Evolutionary conservation across 75 land plant genomes (phyloP).

Genomic region (Sequoiadendron giganteum): DNA sequence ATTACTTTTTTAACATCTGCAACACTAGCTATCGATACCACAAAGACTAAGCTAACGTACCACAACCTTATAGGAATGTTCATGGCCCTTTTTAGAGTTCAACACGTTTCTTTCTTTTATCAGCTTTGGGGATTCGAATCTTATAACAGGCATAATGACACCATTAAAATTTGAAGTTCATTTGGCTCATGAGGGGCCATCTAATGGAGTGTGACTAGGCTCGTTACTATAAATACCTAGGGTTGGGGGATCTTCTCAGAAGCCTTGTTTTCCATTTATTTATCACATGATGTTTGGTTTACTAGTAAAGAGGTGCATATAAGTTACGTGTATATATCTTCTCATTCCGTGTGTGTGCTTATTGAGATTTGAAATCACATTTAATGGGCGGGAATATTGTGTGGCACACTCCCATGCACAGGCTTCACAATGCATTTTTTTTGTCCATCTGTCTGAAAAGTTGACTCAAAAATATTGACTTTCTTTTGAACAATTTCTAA

Average conservation of each 20-base stretch:
- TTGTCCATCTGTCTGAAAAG: too few relatives aligned
- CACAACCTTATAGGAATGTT: neutral
- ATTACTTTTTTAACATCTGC: too few relatives aligned
- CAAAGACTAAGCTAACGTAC: neutral
- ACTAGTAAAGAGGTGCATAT: neutral
- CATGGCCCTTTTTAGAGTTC: neutral
- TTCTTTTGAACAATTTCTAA: too few relatives aligned
- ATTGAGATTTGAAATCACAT: neutral
- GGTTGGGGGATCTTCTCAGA: neutral
- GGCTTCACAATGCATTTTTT: too few relatives aligned
- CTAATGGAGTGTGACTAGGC: neutral
- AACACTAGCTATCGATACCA: neutral
- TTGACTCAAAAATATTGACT: too few relatives aligned
- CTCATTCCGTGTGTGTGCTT: neutral
- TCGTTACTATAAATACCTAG: neutral
- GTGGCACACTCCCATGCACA: neutral
- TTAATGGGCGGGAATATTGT: neutral
- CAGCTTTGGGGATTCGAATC: neutral
- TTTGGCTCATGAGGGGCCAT: neutral
- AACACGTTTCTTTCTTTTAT: neutral
- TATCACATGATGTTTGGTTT: neutral
- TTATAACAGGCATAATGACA: neutral
- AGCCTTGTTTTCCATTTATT: neutral
- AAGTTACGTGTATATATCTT: neutral
- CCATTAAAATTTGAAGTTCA: neutral